Percentiles rank a stretch among this genome's conserved stretches.
These are phyloP conservation scores for Cadophora sp. DNA, from an alignment of 2,329 filamentous ascomycete genomes.

Conservation along the genomic window DNA sequence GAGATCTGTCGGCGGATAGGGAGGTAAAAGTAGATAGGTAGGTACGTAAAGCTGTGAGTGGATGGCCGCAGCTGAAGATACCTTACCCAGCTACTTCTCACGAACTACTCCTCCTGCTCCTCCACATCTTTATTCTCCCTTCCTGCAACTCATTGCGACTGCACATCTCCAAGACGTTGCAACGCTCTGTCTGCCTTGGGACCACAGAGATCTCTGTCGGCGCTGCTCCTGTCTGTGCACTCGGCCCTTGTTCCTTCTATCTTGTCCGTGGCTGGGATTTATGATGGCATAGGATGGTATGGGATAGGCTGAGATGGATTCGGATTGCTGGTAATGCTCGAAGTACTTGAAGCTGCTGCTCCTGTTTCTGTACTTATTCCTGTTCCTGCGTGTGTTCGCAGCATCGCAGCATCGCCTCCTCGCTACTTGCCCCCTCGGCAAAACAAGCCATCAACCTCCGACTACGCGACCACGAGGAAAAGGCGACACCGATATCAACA, in stretches of 20 bases:
- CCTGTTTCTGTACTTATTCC: background rate
- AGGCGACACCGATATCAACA: background rate
- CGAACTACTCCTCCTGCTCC: background rate
- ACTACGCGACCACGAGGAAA: background rate
- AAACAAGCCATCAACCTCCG: conserved; percentile 9
- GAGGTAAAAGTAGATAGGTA: background rate
- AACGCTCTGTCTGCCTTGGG: background rate
- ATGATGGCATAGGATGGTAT: background rate
- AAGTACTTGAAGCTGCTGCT: conserved; percentile 1
- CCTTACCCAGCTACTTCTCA: background rate
- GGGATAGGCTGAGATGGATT: background rate
- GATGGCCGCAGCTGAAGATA: background rate
- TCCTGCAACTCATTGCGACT: conserved; percentile 1
- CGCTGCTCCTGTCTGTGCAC: conserved; percentile 1
- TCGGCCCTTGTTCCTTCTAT: background rate
- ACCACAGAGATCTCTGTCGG: background rate
- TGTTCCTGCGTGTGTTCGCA: background rate
- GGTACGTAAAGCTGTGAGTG: background rate
- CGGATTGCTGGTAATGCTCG: background rate
- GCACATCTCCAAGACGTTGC: background rate
- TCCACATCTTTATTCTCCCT: background rate
- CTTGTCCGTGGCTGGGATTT: background rate
- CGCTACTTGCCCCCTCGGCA: background rate
- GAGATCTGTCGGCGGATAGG: background rate
- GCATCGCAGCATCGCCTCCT: background rate